Evolutionary conservation across 768 basidiomycete species (phyloP).

Genomic region (Boletus fagicola): DNA sequence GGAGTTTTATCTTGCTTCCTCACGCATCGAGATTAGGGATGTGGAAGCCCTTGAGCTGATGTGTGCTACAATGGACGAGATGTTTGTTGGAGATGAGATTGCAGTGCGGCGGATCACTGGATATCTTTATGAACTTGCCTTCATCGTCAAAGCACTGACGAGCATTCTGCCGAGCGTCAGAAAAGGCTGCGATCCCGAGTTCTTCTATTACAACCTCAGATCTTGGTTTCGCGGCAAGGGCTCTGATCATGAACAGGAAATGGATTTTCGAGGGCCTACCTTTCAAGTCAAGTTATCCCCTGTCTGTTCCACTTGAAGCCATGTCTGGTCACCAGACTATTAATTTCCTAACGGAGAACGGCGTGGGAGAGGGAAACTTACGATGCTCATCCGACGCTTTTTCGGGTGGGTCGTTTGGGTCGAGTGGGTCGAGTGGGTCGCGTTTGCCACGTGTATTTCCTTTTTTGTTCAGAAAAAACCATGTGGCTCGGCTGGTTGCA

Average conservation of each 20-base stretch:
- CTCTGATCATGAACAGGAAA: conserved; percentile 41
- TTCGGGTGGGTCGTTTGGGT: no score
- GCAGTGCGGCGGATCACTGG: conserved; percentile 59
- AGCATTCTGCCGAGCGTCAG: conserved; percentile 61
- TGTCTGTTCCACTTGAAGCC: no score
- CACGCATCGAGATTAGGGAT: conserved; percentile 83
- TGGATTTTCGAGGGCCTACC: conserved; percentile 68
- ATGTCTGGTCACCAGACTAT: no score
- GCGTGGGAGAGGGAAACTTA: no score
- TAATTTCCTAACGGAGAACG: no score
- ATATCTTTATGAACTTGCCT: conserved; percentile 63
- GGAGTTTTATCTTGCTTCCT: conserved; percentile 85
- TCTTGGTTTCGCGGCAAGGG: conserved; percentile 83
- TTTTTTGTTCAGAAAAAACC: no score
- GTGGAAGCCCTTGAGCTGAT: conserved; percentile 84
- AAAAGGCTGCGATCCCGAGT: conserved; percentile 66
- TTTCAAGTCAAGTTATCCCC: no score
- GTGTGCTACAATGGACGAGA: conserved; percentile 83
- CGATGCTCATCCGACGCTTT: no score
- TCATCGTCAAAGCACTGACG: conserved; percentile 63
- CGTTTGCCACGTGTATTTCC: no score
- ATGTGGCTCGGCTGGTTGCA: no score
- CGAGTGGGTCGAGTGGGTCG: no score
- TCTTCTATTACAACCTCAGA: conserved; percentile 69
- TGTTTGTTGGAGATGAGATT: conserved; percentile 71